Evolutionary conservation across 2,329 filamentous ascomycete genomes (phyloP).

Genomic region (Penicillium sp.): DNA sequence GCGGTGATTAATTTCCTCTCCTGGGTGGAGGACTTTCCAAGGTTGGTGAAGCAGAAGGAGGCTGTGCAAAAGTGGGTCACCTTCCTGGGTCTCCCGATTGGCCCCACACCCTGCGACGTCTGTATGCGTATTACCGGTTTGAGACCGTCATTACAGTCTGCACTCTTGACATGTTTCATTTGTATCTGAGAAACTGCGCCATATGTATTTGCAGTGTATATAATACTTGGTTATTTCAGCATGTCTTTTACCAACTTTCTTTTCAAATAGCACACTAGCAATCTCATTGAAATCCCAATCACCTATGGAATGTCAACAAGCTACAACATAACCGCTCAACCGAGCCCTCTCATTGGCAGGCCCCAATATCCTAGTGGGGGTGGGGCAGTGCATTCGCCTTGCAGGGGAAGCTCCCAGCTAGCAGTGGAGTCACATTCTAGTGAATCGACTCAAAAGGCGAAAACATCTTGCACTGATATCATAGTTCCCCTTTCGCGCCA

Average conservation of each 20-base stretch:
- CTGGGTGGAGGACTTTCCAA: constrained; percentile 16
- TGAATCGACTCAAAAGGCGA: not conserved
- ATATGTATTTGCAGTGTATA: not conserved
- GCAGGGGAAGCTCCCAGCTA: constrained; percentile 20
- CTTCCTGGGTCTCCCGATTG: constrained; percentile 18
- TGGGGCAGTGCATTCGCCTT: constrained; percentile 26
- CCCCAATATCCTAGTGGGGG: constrained; percentile 15
- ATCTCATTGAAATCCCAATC: not conserved
- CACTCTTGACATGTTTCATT: not conserved
- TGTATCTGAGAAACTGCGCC: not conserved
- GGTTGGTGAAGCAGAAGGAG: constrained; percentile 18
- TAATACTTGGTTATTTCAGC: not conserved
- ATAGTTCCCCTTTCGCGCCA: constrained; percentile 5
- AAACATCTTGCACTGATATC: constrained; percentile 12
- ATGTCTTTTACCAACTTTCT: not conserved
- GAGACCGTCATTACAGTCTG: constrained; percentile 6
- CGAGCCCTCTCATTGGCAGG: constrained; percentile 1
- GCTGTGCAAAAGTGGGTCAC: constrained; percentile 23
- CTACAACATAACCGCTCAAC: constrained; percentile 5
- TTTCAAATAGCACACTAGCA: too few relatives aligned
- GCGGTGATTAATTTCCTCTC: constrained; percentile 16
- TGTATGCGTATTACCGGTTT: constrained; percentile 17
- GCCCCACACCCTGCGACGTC: not conserved
- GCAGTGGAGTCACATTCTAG: constrained; percentile 17
- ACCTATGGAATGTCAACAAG: constrained; percentile 4